Evolutionary conservation across 192 early-diverging fungal genomes (phyloP).

Genomic region (Borealophlyctis nickersoniae): DNA sequence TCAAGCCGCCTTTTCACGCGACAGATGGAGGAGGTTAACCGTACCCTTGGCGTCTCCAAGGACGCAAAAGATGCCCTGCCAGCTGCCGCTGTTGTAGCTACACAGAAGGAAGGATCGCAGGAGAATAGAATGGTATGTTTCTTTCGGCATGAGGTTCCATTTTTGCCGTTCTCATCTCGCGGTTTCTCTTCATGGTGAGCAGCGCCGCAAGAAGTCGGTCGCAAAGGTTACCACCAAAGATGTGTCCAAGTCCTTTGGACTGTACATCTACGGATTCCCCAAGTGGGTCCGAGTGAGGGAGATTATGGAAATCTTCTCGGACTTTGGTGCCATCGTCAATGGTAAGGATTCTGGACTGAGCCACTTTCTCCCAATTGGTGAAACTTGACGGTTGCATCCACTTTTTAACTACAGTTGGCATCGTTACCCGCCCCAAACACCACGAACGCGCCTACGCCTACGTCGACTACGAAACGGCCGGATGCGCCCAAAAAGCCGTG

Average conservation of each 20-base stretch:
- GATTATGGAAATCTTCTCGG: constrained; percentile 39
- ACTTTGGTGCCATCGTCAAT: constrained; percentile 43
- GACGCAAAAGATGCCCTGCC: background rate
- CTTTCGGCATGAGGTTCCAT: background rate
- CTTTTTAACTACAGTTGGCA: constrained; percentile 28
- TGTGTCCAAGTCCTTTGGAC: constrained; percentile 18
- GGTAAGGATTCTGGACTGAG: no score
- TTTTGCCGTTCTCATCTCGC: background rate
- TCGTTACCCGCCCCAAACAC: constrained; percentile 21
- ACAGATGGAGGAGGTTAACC: constrained; percentile 30
- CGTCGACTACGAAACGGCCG: constrained; percentile 38
- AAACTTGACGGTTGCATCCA: no score
- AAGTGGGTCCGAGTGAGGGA: constrained; percentile 37
- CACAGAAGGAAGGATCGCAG: no score
- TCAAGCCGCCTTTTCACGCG: constrained; percentile 26
- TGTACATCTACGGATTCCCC: constrained; percentile 44
- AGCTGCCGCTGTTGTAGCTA: no score
- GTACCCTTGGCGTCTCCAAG: constrained; percentile 8
- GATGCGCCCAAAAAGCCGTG: constrained; percentile 33
- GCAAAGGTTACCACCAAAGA: constrained; percentile 7
- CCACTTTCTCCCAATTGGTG: no score
- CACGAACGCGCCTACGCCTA: constrained; percentile 36
- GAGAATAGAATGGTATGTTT: background rate
- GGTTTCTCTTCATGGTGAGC: constrained; percentile 1
- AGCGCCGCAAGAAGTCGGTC: background rate